phyloP scores from a whole-genome alignment of 345 rosid species.

The Eucalyptus viminalis region DNA sequence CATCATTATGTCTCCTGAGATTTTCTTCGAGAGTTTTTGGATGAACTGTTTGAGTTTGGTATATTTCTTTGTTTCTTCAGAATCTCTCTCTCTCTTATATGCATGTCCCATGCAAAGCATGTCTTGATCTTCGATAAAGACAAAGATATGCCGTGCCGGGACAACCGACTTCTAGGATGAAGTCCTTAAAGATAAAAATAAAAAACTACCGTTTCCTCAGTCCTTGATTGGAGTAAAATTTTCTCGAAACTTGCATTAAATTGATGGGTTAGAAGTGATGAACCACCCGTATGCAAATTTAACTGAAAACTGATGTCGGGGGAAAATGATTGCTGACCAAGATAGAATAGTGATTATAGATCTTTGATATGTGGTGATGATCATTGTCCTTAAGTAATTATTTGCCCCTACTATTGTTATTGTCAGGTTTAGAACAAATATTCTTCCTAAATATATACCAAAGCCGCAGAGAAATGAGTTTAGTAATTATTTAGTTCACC shows the following conservation, averaged over 20 bases:
- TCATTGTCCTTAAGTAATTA: background rate
- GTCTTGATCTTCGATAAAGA: background rate
- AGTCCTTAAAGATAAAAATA: background rate
- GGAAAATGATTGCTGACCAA: background rate
- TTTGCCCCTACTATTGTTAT: background rate
- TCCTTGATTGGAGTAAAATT: background rate
- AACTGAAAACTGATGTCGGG: background rate
- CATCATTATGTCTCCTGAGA: background rate
- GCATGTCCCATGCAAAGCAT: background rate
- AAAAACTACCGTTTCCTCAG: background rate
- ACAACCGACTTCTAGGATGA: background rate
- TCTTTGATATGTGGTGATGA: background rate
- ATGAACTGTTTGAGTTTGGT: background rate
- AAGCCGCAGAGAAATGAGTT: background rate
- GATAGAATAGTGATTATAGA: background rate
- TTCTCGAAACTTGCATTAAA: background rate
- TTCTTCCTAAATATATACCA: background rate
- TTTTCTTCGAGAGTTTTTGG: background rate
- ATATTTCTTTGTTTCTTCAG: background rate
- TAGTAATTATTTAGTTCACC: background rate
- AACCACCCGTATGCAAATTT: background rate
- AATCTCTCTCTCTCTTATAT: background rate
- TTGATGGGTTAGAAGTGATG: background rate
- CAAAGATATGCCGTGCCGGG: background rate
- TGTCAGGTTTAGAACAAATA: background rate